phyloP scores from a whole-genome alignment of 371 early-diverging fungal species.

The Synchytrium microbalum region DNA sequence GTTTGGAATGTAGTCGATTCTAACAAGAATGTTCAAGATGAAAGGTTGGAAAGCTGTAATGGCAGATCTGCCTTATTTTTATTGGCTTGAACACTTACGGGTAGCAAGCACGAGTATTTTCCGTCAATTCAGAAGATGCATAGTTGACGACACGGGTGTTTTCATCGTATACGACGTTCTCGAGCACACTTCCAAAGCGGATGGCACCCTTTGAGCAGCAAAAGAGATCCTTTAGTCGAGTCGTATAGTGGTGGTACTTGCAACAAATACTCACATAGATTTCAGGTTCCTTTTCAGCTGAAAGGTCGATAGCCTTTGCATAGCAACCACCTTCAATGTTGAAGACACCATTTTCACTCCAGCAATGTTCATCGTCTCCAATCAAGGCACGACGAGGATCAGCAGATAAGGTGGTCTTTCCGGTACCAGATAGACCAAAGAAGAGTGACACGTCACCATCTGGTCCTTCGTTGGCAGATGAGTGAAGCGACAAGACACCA shows the following conservation, averaged over 20 bases:
- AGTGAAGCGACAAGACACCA: conserved; percentile 93
- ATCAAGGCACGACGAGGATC: conserved; percentile 88
- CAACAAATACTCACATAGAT: conserved; percentile 70
- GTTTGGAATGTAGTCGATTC: conserved; percentile 88
- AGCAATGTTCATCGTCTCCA: conserved; percentile 98
- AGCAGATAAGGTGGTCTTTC: conserved; percentile 95
- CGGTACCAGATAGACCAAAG: conserved; percentile 97
- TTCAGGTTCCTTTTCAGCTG: conserved; percentile 95
- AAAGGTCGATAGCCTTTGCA: conserved; percentile 92
- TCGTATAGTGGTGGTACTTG: neutral
- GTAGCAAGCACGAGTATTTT: conserved; percentile 97
- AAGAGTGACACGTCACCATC: conserved; percentile 90
- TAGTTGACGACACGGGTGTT: conserved; percentile 83
- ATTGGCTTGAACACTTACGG: conserved; percentile 62
- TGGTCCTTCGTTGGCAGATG: conserved; percentile 90
- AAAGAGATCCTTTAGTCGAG: neutral
- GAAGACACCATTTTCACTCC: conserved; percentile 92
- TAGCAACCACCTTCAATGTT: conserved; percentile 98
- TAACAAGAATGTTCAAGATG: neutral
- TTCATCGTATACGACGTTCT: conserved; percentile 86
- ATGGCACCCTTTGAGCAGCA: too few species aligned
- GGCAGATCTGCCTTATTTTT: too few species aligned
- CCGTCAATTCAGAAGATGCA: conserved; percentile 72
- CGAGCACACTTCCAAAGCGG: conserved; percentile 87
- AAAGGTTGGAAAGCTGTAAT: neutral